Evolutionary conservation across 176 grass and related monocot species (phyloP).

Genomic region (Oryza nivara): DNA sequence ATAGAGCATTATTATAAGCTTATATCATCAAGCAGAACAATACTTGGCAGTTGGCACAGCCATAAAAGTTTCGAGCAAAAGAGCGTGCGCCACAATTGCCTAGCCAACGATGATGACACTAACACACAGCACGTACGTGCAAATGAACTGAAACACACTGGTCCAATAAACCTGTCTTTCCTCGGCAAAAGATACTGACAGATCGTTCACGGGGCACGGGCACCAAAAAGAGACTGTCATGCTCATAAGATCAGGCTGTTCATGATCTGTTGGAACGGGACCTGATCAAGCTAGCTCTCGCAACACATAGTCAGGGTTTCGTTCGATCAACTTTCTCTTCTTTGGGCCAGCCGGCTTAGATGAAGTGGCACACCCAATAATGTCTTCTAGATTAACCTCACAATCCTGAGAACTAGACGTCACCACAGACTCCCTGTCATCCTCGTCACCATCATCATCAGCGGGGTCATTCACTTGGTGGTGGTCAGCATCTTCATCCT

Average conservation of each 20-base stretch:
- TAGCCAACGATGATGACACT: too few species aligned
- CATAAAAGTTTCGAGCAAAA: too few species aligned
- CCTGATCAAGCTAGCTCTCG: slow-evolving; percentile 46
- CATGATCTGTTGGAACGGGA: slow-evolving; percentile 33
- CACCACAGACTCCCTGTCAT: slow-evolving; percentile 33
- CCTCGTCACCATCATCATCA: background rate
- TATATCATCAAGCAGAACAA: too few species aligned
- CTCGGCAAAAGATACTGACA: too few species aligned
- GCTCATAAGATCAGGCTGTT: background rate
- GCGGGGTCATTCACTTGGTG: background rate
- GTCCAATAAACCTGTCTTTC: too few species aligned
- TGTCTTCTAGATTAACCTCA: slow-evolving; percentile 17
- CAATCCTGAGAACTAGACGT: slow-evolving; percentile 25
- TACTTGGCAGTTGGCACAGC: too few species aligned
- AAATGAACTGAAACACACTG: too few species aligned
- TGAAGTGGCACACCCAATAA: slow-evolving; percentile 34
- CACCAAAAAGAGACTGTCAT: too few species aligned
- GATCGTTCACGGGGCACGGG: too few species aligned
- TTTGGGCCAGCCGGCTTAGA: slow-evolving; percentile 16
- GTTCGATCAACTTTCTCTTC: slow-evolving; percentile 48
- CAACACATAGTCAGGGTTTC: slow-evolving; percentile 46
- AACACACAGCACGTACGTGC: too few species aligned
- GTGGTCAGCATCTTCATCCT: slow-evolving; percentile 19
- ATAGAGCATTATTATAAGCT: too few species aligned
- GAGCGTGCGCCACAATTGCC: too few species aligned